Base-by-base conservation (phyloP, 192 early-diverging fungal genomes). In the Backusella australiensis region DNA sequence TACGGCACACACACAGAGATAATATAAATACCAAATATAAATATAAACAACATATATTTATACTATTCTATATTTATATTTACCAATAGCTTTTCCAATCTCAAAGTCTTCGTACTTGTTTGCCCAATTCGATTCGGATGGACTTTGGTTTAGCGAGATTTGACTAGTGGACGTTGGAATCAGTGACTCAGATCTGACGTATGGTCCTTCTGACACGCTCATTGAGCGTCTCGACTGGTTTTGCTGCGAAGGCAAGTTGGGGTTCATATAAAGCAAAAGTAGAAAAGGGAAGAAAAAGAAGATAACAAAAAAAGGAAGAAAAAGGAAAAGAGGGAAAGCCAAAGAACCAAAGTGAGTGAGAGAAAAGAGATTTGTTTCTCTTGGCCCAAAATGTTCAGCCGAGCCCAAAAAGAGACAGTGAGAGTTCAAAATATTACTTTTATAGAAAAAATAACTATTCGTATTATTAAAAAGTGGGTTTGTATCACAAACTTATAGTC, bases 51-150 rank as follows among this genome's bases (percentile, higher is more conserved):
- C 1, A 21, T 35, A 36, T 36, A 36, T 68, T 11, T 70, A 23
- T 41, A 39, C 36, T 23, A 34, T 9, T 52, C 1, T 23, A 46
- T 67, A 35, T 67, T 69, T 41, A 39, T 70, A 39, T 42, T 74
- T 75, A 81, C 80, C 80, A 46, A 81, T 81, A 2, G 80, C 73
- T 44, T 74, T 67, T 41, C 74, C 67, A 32, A 81, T 69, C 7
- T 77, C 80, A 75, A 81, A 81, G 65, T 81, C 76, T 23, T 81
- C 80, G 14, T 78, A 78, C 8, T 77, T 77, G 34, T 81, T 77
- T 34, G 76, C 77, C 67, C 73, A 68, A 42, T 73, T 66, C 4
- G 52, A 44, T 1, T 79, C 78, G n/a, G 77, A 75, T 67, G 63
- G 59, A 63, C 56, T 63, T 26, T 63, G 56, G 56, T 63, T 63